Conservation (phyloP, 1,284 basidiomycete species). For the Xerocomus nothofagi region DNA sequence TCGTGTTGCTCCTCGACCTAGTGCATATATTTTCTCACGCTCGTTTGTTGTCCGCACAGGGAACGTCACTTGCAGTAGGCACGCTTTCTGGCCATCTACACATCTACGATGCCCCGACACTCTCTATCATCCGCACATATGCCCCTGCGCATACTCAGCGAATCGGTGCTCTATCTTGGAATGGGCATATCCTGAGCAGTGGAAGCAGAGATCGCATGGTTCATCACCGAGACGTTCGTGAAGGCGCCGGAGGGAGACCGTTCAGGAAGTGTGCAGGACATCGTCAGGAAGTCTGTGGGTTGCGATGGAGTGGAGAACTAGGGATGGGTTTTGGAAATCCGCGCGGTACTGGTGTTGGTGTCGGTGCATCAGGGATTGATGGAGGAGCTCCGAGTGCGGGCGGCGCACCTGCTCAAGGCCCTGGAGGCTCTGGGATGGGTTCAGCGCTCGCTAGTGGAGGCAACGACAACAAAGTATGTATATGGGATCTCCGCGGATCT, state of each 20-base stretch:
- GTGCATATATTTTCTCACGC: no score
- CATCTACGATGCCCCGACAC: constrained; percentile 91
- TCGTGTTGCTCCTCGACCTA: constrained; percentile 27
- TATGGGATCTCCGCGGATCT: constrained; percentile 84
- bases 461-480: constrained; percentile 98
- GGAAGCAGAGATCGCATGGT: constrained; percentile 92
- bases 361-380: constrained; percentile 12
- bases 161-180: constrained; percentile 95
- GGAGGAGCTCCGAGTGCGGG: constrained; percentile 24
- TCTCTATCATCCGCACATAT: constrained; percentile 82
- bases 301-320: constrained; percentile 77
- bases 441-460: constrained; percentile 91
- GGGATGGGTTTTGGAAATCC: constrained; percentile 30
- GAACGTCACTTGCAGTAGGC: constrained; percentile 88
- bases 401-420: constrained; percentile 28
- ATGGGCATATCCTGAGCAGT: constrained; percentile 83
- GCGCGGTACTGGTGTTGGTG: constrained; percentile 21
- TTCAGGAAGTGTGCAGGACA: constrained; percentile 82
- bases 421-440: constrained; percentile 40
- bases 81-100: constrained; percentile 86
- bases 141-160: constrained; percentile 85
- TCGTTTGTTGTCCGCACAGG: constrained; percentile 49
- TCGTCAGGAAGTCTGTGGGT: constrained; percentile 94
- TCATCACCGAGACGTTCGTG: constrained; percentile 90
- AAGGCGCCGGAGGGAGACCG: constrained; percentile 58